Conservation (phyloP, 2,329 filamentous ascomycete species). For the Sarocladium kiliense region DNA sequence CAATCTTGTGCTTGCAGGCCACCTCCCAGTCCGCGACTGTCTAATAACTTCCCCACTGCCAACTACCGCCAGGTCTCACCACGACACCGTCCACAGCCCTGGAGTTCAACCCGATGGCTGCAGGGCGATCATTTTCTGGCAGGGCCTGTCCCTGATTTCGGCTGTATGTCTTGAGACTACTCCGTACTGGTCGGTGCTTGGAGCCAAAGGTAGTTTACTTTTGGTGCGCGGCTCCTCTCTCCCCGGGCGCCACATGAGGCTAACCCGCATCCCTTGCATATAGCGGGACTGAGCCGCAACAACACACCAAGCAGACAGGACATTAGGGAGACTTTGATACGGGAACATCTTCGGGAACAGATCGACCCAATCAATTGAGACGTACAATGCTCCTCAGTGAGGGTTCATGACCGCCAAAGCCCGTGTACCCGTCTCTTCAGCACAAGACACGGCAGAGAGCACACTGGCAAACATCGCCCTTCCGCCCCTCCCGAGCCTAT, state of each 20-base stretch:
- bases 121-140: neutral
- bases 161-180: conserved; percentile 6
- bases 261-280: conserved; percentile 6
- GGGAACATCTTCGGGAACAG: neutral
- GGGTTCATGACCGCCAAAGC: neutral
- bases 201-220: neutral
- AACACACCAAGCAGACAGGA: neutral
- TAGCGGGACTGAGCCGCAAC: neutral
- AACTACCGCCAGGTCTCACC: conserved; percentile 4
- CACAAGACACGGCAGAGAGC: neutral
- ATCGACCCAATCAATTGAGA: neutral
- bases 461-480: neutral
- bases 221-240: neutral
- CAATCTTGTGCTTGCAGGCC: neutral
- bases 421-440: neutral
- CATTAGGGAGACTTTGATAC: neutral
- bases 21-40: neutral
- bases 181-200: neutral
- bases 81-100: neutral
- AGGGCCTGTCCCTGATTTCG: neutral
- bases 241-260: conserved; percentile 1
- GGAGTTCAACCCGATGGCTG: neutral
- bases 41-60: neutral
- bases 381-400: neutral
- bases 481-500: neutral